These are phyloP conservation scores for Adansonia digitata DNA, from an alignment of 345 rosid species.

Conservation along the genomic window DNA sequence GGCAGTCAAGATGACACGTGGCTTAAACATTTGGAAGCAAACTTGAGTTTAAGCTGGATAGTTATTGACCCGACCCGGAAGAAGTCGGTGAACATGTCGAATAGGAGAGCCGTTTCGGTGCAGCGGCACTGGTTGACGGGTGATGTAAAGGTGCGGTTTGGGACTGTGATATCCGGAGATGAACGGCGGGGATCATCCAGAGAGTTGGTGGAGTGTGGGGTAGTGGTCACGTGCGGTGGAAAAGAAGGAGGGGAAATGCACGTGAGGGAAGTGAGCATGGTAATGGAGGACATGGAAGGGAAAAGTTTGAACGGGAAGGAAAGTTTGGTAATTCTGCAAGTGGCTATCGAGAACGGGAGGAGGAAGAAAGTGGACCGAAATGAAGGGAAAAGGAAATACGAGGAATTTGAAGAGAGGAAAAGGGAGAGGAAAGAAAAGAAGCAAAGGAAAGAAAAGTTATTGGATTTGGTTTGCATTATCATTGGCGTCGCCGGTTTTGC, in stretches of 20 bases:
- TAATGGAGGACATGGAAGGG: constrained; percentile 79
- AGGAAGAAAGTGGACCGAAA: constrained; percentile 9
- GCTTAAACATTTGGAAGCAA: constrained; percentile 48
- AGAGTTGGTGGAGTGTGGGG: constrained; percentile 26
- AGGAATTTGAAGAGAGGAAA: constrained; percentile 41
- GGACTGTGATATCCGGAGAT: constrained; percentile 28
- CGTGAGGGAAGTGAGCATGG: constrained; percentile 66
- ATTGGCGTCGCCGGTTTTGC: constrained; percentile 42
- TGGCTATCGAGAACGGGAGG: constrained; percentile 36
- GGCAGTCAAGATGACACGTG: constrained; percentile 28
- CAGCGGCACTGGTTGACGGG: constrained; percentile 67
- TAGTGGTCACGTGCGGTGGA: constrained; percentile 37
- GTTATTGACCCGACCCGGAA: constrained; percentile 54
- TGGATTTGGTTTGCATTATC: constrained; percentile 26
- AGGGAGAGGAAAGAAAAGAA: constrained; percentile 32
- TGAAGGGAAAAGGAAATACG: neutral
- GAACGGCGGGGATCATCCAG: constrained; percentile 2
- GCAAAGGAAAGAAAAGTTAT: constrained; percentile 26
- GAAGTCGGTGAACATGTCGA: constrained; percentile 60
- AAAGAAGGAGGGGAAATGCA: constrained; percentile 61
- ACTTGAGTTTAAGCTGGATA: constrained; percentile 57
- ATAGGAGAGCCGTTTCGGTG: constrained; percentile 48
- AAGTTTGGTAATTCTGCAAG: constrained; percentile 50
- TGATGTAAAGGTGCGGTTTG: constrained; percentile 50
- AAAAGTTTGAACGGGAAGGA: constrained; percentile 57